Evolutionary conservation across 2,329 filamentous ascomycete genomes (phyloP).

Genomic region (Nothopassalora personata): DNA sequence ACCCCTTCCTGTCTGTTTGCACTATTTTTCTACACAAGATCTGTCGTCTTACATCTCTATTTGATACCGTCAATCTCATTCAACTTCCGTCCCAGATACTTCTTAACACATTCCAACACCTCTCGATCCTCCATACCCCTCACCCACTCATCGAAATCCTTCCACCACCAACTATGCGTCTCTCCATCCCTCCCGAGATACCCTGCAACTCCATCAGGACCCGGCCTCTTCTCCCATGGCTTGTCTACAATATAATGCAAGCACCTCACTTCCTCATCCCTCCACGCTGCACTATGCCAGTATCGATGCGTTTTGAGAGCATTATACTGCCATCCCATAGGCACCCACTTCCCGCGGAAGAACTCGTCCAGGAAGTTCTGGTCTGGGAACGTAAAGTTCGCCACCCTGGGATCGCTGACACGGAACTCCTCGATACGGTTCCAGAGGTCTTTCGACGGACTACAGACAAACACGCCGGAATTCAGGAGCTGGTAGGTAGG

Average conservation of each 20-base stretch:
- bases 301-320: conserved; percentile 52
- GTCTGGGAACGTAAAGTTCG: conserved; percentile 48
- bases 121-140: neutral
- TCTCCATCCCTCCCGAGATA: conserved; percentile 48
- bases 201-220: conserved; percentile 41
- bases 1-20: neutral
- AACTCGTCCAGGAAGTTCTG: conserved; percentile 51
- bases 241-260: conserved; percentile 54
- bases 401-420: conserved; percentile 35
- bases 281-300: conserved; percentile 49
- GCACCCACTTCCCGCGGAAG: conserved; percentile 42
- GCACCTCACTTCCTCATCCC: conserved; percentile 44
- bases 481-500: conserved; percentile 43
- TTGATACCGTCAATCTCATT: neutral
- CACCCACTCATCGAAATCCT: conserved; percentile 40
- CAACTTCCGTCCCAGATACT: neutral
- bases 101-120: neutral
- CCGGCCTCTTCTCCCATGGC: conserved; percentile 46
- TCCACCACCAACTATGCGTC: conserved; percentile 52
- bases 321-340: conserved; percentile 48
- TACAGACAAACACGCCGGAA: conserved; percentile 48
- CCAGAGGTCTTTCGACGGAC: conserved; percentile 38
- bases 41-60: neutral
- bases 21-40: neutral
- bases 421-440: conserved; percentile 39